Percentiles rank a stretch among this genome's conserved stretches.
These are phyloP conservation scores for Podospora anserina DNA, from an alignment of 495 filamentous ascomycete species.

Conservation along the genomic window DNA sequence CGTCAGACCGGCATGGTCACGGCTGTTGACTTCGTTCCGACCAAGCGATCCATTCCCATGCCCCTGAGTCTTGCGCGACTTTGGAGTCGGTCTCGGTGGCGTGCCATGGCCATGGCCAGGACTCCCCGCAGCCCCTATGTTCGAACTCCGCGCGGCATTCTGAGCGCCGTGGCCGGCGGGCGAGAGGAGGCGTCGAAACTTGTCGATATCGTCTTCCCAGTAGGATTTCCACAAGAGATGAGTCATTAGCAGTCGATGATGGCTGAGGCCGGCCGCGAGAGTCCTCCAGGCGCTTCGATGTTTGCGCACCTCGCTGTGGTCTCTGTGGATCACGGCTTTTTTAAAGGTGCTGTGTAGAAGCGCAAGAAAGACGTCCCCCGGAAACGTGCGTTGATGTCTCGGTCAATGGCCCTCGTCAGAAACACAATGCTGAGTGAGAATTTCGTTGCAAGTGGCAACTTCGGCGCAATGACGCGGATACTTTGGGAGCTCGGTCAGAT, in stretches of 20 bases:
- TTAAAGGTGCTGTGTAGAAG: conserved; percentile 62
- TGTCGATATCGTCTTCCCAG: conserved; percentile 92
- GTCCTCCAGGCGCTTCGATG: conserved; percentile 50
- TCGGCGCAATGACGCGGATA: conserved; percentile 17
- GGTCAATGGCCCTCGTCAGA: not conserved
- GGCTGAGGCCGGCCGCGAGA: conserved; percentile 25
- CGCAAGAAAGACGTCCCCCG: conserved; percentile 32
- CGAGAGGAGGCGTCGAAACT: conserved; percentile 78
- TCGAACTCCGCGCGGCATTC: conserved; percentile 43
- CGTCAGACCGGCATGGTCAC: conserved; percentile 72
- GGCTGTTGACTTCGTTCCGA: conserved; percentile 73
- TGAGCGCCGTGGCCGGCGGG: conserved; percentile 55
- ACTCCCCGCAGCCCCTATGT: conserved; percentile 19
- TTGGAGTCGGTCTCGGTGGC: conserved; percentile 45
- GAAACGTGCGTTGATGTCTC: conserved; percentile 4
- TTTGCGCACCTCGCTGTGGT: conserved; percentile 74
- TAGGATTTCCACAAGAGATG: conserved; percentile 93
- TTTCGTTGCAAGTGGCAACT: conserved; percentile 21
- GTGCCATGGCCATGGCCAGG: conserved; percentile 39
- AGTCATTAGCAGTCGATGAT: conserved; percentile 69
- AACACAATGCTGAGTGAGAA: conserved; percentile 12
- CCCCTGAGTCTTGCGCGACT: conserved; percentile 45
- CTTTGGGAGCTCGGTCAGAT: conserved; percentile 5
- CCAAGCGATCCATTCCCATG: conserved; percentile 48
- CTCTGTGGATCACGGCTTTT: conserved; percentile 77